Evolutionary conservation across 306 rosid genomes (phyloP).

Genomic region (Myrica gale): DNA sequence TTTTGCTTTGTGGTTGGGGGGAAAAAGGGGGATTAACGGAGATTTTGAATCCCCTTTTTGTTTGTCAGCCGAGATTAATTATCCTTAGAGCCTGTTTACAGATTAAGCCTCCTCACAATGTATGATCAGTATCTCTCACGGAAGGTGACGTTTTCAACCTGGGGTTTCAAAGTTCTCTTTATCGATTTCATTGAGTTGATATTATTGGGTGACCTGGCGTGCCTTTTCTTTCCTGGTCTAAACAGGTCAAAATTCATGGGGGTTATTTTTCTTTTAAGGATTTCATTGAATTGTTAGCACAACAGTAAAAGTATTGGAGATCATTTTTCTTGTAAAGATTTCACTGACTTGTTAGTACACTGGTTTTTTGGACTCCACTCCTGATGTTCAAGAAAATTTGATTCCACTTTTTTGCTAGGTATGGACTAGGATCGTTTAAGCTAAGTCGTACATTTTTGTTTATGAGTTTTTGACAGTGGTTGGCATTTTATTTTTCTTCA

Average conservation of each 20-base stretch:
- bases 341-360: not conserved
- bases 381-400: no score
- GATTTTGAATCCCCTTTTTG: no score
- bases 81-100: constrained; percentile 80
- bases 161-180: constrained; percentile 3
- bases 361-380: not conserved
- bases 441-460: no score
- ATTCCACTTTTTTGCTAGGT: not conserved
- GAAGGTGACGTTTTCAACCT: constrained; percentile 54
- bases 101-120: constrained; percentile 93
- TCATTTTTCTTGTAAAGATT: not conserved
- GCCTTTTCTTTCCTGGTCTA: not conserved
- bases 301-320: no score
- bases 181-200: not conserved
- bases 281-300: no score
- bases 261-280: no score
- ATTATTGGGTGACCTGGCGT: not conserved
- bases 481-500: no score
- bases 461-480: no score
- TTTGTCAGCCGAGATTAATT: no score
- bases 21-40: no score
- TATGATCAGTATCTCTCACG: constrained; percentile 82
- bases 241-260: no score
- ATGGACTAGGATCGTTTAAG: not conserved
- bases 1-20: no score